Evolutionary conservation across 257 asterid species (phyloP).

Genomic region (Solanum okadae): DNA sequence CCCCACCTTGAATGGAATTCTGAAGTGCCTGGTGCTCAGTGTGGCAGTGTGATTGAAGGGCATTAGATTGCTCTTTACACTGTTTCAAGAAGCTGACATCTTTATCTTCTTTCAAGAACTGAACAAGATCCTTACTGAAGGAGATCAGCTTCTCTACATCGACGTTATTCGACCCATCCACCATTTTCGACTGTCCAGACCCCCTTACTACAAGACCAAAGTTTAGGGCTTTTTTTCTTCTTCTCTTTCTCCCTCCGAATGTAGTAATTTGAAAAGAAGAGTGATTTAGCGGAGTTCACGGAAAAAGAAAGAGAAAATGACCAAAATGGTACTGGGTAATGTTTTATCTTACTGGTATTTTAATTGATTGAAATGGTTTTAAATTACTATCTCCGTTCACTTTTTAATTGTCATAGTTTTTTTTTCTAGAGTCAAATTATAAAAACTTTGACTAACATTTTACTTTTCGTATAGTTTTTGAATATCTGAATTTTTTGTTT

Average conservation of each 20-base stretch:
- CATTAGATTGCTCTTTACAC: conserved; percentile 29
- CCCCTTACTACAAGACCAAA: background rate
- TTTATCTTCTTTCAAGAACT: conserved; percentile 37
- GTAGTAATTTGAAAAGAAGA: background rate
- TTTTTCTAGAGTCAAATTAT: no score
- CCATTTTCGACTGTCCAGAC: conserved; percentile 6
- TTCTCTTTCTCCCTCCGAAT: background rate
- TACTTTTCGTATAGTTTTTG: no score
- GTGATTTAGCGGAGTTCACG: background rate
- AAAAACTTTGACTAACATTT: no score
- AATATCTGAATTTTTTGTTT: no score
- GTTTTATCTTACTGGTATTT: no score
- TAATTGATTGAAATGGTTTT: no score
- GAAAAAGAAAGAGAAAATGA: background rate
- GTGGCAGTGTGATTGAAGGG: conserved; percentile 43
- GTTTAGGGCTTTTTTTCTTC: background rate
- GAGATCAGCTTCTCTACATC: conserved; percentile 40
- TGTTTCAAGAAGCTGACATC: conserved; percentile 36
- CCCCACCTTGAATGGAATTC: conserved; percentile 34
- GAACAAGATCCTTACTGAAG: conserved; percentile 40
- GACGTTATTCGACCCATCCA: conserved; percentile 18
- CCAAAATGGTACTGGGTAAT: no score
- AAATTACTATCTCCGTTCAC: no score
- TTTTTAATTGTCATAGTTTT: no score
- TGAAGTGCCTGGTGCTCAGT: conserved; percentile 27